These are phyloP conservation scores for Boechera divaricarpa DNA, from an alignment of 345 rosid species.

Conservation along the genomic window DNA sequence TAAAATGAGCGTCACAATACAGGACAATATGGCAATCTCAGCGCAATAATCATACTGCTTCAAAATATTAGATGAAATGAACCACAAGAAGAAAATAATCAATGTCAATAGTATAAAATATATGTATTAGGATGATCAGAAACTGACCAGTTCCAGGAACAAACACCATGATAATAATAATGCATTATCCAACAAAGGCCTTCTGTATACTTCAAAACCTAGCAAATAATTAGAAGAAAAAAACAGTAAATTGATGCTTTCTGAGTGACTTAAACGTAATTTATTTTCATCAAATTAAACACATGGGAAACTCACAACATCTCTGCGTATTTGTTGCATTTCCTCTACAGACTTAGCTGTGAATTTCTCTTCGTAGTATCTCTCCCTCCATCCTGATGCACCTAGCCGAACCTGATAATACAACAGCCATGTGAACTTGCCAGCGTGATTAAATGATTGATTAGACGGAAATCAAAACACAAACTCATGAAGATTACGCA, in stretches of 20 bases:
- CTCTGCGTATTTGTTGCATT: constrained; percentile 71
- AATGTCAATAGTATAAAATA: neutral
- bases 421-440: constrained; percentile 19
- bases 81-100: constrained; percentile 16
- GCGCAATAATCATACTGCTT: constrained; percentile 20
- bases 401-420: constrained; percentile 74
- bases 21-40: constrained; percentile 3
- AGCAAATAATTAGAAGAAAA: constrained; percentile 22
- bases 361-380: constrained; percentile 92
- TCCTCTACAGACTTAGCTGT: constrained; percentile 65
- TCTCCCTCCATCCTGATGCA: constrained; percentile 90
- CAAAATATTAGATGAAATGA: constrained; percentile 7
- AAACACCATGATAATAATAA: constrained; percentile 95
- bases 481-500: constrained; percentile 18
- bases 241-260: constrained; percentile 22
- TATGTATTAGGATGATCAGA: constrained; percentile 29
- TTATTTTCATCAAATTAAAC: constrained; percentile 23
- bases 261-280: constrained; percentile 4
- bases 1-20: constrained; percentile 19
- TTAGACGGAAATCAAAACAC: constrained; percentile 3
- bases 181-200: constrained; percentile 99
- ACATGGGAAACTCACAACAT: constrained; percentile 70
- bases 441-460: constrained; percentile 5
- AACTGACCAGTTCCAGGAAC: constrained; percentile 97
- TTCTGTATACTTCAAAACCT: constrained; percentile 85